Evolutionary conservation across 257 asterid genomes (phyloP).

Genomic region (Marsdenia floribunda): DNA sequence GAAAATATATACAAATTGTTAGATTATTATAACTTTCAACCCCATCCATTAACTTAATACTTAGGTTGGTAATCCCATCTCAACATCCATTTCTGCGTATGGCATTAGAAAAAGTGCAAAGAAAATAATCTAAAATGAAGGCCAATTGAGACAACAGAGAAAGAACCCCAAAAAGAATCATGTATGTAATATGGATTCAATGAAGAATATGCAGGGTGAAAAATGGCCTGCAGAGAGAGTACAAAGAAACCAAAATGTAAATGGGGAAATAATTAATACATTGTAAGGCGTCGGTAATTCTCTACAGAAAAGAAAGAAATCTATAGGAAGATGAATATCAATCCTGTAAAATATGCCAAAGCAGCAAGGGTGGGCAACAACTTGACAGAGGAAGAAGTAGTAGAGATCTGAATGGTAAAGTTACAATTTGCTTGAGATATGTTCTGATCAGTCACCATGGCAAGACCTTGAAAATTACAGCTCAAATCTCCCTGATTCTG

Average conservation of each 20-base stretch:
- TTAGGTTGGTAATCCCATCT: too few relatives aligned
- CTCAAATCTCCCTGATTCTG: slow-evolving; percentile 32
- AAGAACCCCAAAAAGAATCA: not conserved
- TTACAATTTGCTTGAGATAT: slow-evolving; percentile 38
- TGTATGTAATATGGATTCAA: not conserved
- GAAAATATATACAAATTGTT: too few relatives aligned
- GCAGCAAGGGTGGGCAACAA: slow-evolving; percentile 12
- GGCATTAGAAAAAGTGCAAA: too few relatives aligned
- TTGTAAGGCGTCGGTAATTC: not conserved
- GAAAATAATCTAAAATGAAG: too few relatives aligned
- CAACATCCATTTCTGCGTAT: too few relatives aligned
- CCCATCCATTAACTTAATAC: too few relatives aligned
- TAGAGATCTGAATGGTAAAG: slow-evolving; percentile 33
- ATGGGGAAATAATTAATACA: not conserved
- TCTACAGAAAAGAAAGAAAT: slow-evolving; percentile 1
- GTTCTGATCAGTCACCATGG: slow-evolving; percentile 31
- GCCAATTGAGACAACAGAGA: not conserved
- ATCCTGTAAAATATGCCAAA: slow-evolving; percentile 8
- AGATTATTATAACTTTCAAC: too few relatives aligned
- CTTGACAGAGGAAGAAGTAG: slow-evolving; percentile 18
- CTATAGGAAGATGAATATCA: slow-evolving; percentile 15
- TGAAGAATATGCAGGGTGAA: not conserved
- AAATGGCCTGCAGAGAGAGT: slow-evolving; percentile 1
- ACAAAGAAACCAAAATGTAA: slow-evolving; percentile 9
- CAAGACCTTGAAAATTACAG: slow-evolving; percentile 40